These are phyloP conservation scores for Naganishia antarctica DNA, from an alignment of 768 basidiomycete genomes.

Conservation along the genomic window DNA sequence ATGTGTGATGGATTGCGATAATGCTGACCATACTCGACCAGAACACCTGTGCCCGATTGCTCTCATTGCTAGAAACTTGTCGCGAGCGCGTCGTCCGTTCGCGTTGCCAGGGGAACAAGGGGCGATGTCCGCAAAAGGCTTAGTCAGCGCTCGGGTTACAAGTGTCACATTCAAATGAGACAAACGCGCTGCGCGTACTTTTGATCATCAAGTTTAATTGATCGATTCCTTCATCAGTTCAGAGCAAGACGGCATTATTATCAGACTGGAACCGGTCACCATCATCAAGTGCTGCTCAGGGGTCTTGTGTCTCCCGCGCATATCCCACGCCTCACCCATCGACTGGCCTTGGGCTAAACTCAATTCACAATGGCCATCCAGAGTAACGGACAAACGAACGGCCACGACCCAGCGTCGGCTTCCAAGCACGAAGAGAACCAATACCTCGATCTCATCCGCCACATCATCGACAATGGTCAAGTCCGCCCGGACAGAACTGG, in stretches of 20 bases:
- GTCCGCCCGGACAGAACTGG: constrained; percentile 84
- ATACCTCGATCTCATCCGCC: constrained; percentile 75
- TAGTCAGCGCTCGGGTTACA: too few relatives aligned
- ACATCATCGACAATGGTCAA: constrained; percentile 71
- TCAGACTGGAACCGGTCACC: too few relatives aligned
- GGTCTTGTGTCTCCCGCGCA: too few relatives aligned
- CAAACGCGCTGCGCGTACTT: too few relatives aligned
- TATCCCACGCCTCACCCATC: background rate
- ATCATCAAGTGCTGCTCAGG: too few relatives aligned
- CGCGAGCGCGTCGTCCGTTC: background rate
- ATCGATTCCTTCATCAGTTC: too few relatives aligned
- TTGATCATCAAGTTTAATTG: too few relatives aligned
- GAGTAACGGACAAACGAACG: background rate
- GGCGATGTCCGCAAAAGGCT: too few relatives aligned
- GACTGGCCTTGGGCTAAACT: too few relatives aligned
- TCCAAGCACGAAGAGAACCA: constrained; percentile 66
- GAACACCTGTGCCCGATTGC: background rate
- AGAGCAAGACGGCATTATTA: too few relatives aligned
- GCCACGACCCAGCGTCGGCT: background rate
- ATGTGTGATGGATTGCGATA: background rate
- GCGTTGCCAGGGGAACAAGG: too few relatives aligned
- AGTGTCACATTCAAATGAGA: too few relatives aligned
- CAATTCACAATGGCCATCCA: background rate
- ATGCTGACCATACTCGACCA: background rate
- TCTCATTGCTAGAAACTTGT: background rate